Evolutionary conservation across 768 basidiomycete genomes (phyloP), one percentile per base, ranked within the genome.

Genomic region (Candolleomyces efflorescens): DNA sequence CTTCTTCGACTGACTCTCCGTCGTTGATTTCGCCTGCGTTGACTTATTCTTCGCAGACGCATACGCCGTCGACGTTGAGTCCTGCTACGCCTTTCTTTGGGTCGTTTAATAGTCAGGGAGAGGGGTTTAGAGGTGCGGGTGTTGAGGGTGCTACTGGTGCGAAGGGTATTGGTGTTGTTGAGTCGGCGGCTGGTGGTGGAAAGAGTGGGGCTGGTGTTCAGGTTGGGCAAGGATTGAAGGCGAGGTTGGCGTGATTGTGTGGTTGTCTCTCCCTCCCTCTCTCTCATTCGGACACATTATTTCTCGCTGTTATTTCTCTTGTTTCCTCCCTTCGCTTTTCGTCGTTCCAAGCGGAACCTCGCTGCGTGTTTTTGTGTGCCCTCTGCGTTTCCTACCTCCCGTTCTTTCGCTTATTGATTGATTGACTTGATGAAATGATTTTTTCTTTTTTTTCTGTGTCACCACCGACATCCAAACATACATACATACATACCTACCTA

Each of bases 51-150:
- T 83, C 76, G 43, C 84, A 78, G 56, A 75, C 76, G 41, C 83
- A 78, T 55, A 77, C 86, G 24, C 82, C 85, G 15, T 82, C 84
- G 39, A 86, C 84, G 26, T 75, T 87, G 55, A 88, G 87, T 65
- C 87, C 87, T 17, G 80, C 85, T 11, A 89, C 86, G 11, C 86
- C 86, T 11, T 89, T 87, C 72, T 84, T 87, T 69, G 81, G 82
- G 24, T 81, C 82, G 7, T 87, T 88, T 65, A 69, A 67, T 58
- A 69, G 61, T 53, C 67, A 71, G 47, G 56, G 58, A 24, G 73
- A 75, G 17, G 68, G 65, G 12, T 71, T 71, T 55, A 67, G 65
- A 62, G 59, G 55, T 10, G 41, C 56, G 18, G 62, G 59, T 45
- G 44, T 53, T 54, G 58, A 43, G 52, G 27, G 6, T 15, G 44